Evolutionary conservation across 305 asterid species (phyloP).

Genomic region (Fraxinus nigra): DNA sequence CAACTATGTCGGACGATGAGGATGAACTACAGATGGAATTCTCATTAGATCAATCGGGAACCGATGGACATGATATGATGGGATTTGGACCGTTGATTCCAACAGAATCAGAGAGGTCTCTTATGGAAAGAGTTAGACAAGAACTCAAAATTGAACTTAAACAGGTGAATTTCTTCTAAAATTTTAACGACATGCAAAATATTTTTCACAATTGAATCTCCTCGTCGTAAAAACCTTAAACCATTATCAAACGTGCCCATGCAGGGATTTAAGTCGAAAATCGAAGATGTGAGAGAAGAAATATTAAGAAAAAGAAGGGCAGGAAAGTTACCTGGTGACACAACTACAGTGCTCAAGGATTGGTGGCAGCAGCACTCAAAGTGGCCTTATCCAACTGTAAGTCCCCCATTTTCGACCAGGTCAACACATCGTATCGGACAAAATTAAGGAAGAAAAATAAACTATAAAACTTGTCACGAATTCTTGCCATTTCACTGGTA

Average conservation of each 20-base stretch:
- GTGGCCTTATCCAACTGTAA: constrained; percentile 97
- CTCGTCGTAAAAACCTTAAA: background rate
- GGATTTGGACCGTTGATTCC: constrained; percentile 87
- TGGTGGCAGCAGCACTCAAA: constrained; percentile 97
- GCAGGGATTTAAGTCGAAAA: constrained; percentile 83
- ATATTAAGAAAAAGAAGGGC: constrained; percentile 90
- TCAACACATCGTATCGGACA: background rate
- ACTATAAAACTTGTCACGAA: background rate
- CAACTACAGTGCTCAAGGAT: constrained; percentile 72
- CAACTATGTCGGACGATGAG: constrained; percentile 89
- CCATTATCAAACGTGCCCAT: background rate
- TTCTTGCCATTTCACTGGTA: background rate
- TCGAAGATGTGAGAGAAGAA: constrained; percentile 86
- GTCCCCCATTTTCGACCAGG: background rate
- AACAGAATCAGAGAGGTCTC: constrained; percentile 76
- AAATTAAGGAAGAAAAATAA: background rate
- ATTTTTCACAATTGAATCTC: background rate
- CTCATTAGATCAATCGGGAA: constrained; percentile 60
- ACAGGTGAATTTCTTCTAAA: constrained; percentile 40
- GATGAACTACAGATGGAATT: constrained; percentile 69
- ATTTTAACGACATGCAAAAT: background rate
- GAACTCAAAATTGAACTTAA: constrained; percentile 82
- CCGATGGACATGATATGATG: constrained; percentile 59
- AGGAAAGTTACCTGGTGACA: constrained; percentile 84
- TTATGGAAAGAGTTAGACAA: constrained; percentile 83